These are phyloP conservation scores for Aspergillus affinis DNA, from an alignment of 495 filamentous ascomycete genomes.

Conservation along the genomic window DNA sequence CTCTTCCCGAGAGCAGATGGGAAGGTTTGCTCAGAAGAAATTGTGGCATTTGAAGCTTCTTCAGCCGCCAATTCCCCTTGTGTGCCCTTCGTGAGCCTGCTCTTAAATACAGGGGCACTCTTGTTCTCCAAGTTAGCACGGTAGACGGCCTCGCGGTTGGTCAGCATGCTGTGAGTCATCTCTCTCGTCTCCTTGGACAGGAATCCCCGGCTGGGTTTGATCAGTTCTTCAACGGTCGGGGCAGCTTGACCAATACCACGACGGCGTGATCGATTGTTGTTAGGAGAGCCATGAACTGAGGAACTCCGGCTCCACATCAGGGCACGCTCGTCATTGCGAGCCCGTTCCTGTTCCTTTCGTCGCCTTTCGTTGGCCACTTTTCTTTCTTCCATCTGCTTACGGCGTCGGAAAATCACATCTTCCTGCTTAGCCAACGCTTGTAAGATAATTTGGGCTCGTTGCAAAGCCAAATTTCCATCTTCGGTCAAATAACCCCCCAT, in stretches of 20 bases:
- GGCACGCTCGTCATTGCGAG: constrained; percentile 48
- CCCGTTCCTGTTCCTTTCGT: constrained; percentile 66
- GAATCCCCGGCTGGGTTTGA: constrained; percentile 57
- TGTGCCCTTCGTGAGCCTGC: constrained; percentile 60
- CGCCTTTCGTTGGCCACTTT: constrained; percentile 74
- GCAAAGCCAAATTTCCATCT: constrained; percentile 86
- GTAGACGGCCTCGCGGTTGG: constrained; percentile 70
- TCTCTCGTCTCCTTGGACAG: constrained; percentile 59
- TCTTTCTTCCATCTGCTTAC: constrained; percentile 78
- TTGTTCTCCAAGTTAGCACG: constrained; percentile 87
- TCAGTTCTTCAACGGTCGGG: constrained; percentile 52
- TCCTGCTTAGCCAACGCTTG: constrained; percentile 90
- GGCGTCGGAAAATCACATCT: constrained; percentile 84
- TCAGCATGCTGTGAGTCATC: constrained; percentile 81
- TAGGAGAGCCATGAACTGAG: constrained; percentile 32
- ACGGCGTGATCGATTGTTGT: constrained; percentile 29
- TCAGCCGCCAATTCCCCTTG: constrained; percentile 22
- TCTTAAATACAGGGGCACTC: constrained; percentile 88
- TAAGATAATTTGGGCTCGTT: constrained; percentile 83
- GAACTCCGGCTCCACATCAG: constrained; percentile 47
- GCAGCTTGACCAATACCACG: constrained; percentile 39
- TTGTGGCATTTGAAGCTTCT: constrained; percentile 21
- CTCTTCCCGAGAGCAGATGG: constrained; percentile 57
- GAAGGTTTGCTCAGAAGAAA: constrained; percentile 30
- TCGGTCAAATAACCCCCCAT: constrained; percentile 97